Evolutionary conservation across 78 protist species (phyloP).

Genomic region (Diacronema lutheri): DNA sequence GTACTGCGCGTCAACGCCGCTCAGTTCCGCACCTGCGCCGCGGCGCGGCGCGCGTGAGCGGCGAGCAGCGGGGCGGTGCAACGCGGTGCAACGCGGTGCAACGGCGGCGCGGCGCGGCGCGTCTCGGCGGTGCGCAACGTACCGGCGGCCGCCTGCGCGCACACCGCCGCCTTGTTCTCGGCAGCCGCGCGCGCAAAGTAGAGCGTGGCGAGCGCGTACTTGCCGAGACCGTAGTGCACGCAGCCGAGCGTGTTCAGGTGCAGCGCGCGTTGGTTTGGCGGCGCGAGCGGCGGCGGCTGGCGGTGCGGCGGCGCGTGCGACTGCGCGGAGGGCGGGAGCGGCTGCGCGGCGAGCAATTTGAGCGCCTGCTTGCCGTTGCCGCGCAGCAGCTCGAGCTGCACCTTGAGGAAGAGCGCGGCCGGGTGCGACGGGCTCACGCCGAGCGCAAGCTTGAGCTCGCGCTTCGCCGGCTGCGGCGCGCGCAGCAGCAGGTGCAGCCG

Average conservation of each 20-base stretch:
- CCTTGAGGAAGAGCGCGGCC: neutral
- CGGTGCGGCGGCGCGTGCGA: no score
- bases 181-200: neutral
- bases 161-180: neutral
- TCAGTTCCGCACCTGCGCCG: no score
- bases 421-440: neutral
- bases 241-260: constrained; percentile 1
- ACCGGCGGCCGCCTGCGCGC: neutral
- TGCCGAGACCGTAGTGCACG: neutral
- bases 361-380: neutral
- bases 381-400: neutral
- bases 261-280: neutral
- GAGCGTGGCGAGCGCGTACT: neutral
- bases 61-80: neutral
- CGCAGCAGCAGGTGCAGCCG: neutral
- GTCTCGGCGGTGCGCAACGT: neutral
- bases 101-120: neutral
- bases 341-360: neutral
- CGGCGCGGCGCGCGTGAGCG: no score
- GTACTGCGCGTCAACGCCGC: neutral
- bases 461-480: neutral
- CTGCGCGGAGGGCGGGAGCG: no score
- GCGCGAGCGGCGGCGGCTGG: neutral
- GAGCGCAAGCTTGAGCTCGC: neutral
- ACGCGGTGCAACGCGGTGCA: neutral